Conservation (phyloP, 345 rosid genomes). For the Euclidium syriacum region DNA sequence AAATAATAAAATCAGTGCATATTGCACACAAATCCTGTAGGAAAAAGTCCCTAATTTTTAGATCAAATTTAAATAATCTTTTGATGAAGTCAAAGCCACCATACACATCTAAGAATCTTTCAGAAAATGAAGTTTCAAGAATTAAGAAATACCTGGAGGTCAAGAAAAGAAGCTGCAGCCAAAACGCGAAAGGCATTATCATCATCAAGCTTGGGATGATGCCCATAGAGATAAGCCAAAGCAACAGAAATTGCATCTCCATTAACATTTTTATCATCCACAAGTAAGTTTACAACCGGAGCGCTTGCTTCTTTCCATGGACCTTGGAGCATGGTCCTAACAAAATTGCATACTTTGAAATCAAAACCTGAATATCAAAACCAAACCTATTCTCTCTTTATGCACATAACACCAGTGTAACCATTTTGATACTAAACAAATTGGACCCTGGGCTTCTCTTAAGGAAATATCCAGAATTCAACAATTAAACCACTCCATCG, state of each 20-base stretch:
- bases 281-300: slow-evolving; percentile 61
- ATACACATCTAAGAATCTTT: background rate
- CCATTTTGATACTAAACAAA: background rate
- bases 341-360: background rate
- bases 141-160: slow-evolving; percentile 67
- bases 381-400: background rate
- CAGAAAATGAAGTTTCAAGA: background rate
- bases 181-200: slow-evolving; percentile 83
- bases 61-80: background rate
- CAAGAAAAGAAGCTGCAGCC: slow-evolving; percentile 98
- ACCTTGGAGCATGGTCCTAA: slow-evolving; percentile 90
- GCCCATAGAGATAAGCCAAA: slow-evolving; percentile 85
- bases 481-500: background rate
- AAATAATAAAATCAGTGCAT: slow-evolving; percentile 89
- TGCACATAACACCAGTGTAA: background rate
- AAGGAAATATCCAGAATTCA: background rate
- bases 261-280: slow-evolving; percentile 90
- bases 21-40: slow-evolving; percentile 91
- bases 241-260: slow-evolving; percentile 78
- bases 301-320: slow-evolving; percentile 96
- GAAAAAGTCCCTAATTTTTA: background rate
- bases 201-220: slow-evolving; percentile 84
- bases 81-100: background rate
- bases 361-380: slow-evolving; percentile 5
- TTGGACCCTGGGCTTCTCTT: no score